Conservation (phyloP, 192 early-diverging fungal genomes). For the Pilaira anomala region DNA sequence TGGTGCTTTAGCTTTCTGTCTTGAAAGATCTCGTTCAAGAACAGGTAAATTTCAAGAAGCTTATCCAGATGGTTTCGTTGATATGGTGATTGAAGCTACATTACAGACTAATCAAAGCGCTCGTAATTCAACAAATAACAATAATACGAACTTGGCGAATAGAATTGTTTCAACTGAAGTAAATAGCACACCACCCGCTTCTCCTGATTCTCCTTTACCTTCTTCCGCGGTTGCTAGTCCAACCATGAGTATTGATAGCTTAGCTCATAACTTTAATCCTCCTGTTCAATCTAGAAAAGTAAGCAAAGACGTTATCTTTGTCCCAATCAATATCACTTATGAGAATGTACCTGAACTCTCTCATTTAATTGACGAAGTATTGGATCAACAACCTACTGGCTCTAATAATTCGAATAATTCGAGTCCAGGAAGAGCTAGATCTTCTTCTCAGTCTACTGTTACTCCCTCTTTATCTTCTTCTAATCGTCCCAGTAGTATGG, state of each 20-base stretch:
- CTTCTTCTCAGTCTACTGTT: too few species aligned
- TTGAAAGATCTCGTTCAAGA: conserved; percentile 35
- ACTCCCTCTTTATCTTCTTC: conserved; percentile 3
- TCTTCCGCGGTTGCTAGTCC: conserved; percentile 14
- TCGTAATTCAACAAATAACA: neutral
- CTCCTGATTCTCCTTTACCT: conserved; percentile 18
- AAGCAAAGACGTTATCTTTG: conserved; percentile 18
- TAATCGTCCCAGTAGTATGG: conserved; percentile 14
- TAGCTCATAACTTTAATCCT: neutral
- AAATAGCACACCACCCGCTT: conserved; percentile 8
- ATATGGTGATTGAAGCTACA: conserved; percentile 37
- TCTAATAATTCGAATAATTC: neutral
- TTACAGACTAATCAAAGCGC: conserved; percentile 31
- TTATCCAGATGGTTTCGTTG: conserved; percentile 31
- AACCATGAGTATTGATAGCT: conserved; percentile 20
- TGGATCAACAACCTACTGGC: conserved; percentile 30
- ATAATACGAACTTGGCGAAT: neutral
- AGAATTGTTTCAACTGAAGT: neutral
- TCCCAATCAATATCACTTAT: conserved; percentile 39
- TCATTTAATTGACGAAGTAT: conserved; percentile 29
- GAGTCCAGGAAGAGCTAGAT: neutral
- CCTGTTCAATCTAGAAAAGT: neutral
- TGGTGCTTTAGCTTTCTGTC: conserved; percentile 23
- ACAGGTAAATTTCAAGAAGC: conserved; percentile 30
- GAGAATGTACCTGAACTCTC: conserved; percentile 36